These are phyloP conservation scores for Gynandropsis gynandra DNA, from an alignment of 345 rosid genomes.

Conservation along the genomic window DNA sequence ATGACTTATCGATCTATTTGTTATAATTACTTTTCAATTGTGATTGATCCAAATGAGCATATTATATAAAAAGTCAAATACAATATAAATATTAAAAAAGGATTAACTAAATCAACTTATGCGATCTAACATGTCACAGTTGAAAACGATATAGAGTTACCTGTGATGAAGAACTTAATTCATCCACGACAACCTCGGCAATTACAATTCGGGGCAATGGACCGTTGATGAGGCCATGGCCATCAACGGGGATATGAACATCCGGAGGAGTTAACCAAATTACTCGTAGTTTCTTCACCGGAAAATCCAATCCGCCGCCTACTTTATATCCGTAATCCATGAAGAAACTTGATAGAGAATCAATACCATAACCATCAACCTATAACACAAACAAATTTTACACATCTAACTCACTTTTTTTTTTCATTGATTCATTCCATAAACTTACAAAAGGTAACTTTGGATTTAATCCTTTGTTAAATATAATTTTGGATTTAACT, in stretches of 20 bases:
- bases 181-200: slow-evolving; percentile 78
- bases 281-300: slow-evolving; percentile 67
- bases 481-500: no score
- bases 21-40: no score
- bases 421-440: no score
- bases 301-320: slow-evolving; percentile 60
- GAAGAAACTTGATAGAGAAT: slow-evolving; percentile 65
- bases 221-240: slow-evolving; percentile 45
- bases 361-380: slow-evolving; percentile 75
- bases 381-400: background rate
- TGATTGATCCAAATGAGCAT: no score
- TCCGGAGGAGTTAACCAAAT: slow-evolving; percentile 78
- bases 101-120: no score
- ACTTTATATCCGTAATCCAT: slow-evolving; percentile 65
- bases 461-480: background rate
- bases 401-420: background rate
- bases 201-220: slow-evolving; percentile 78
- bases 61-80: no score
- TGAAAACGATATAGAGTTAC: slow-evolving; percentile 15
- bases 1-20: no score
- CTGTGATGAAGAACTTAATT: slow-evolving; percentile 62
- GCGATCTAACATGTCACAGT: no score
- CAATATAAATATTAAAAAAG: no score
- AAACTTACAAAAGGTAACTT: background rate
- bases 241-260: slow-evolving; percentile 26